Percentiles rank a stretch among this genome's conserved stretches.
Evolutionary conservation across 2,329 filamentous ascomycete genomes (phyloP).

Genomic region (Talaromyces rugulosus): DNA sequence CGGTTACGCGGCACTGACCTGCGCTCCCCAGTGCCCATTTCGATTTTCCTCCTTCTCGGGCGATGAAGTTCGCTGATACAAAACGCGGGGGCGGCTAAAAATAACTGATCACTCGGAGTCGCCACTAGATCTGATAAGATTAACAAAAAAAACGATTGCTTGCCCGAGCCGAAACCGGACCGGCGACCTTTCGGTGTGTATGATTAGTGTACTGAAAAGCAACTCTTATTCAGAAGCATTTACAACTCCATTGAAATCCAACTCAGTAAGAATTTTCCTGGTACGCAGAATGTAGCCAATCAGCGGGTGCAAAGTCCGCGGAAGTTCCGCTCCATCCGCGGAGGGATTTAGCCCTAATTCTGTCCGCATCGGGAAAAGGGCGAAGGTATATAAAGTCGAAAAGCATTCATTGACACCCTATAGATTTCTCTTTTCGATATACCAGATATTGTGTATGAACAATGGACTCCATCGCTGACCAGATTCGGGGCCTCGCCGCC

Average conservation of each 20-base stretch:
- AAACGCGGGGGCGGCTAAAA: no score
- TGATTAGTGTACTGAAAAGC: background rate
- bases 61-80: no score
- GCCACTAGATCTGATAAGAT: no score
- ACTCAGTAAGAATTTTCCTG: background rate
- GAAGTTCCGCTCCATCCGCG: background rate
- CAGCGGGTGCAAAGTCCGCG: conserved; percentile 3
- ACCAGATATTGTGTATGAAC: background rate
- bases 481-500: conserved; percentile 2
- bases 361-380: background rate
- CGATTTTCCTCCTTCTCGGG: background rate
- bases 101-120: no score
- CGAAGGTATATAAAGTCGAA: background rate
- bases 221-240: background rate
- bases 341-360: background rate
- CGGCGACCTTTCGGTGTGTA: no score
- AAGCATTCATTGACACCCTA: background rate
- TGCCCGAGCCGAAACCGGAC: no score
- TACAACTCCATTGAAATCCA: background rate
- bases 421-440: background rate
- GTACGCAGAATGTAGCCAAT: conserved; percentile 1
- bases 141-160: no score
- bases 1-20: conserved; percentile 14
- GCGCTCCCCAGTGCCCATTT: conserved; percentile 9
- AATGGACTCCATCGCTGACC: conserved; percentile 4